These are phyloP conservation scores for Lactarius evosmus DNA, from an alignment of 768 basidiomycete genomes.

Conservation along the genomic window DNA sequence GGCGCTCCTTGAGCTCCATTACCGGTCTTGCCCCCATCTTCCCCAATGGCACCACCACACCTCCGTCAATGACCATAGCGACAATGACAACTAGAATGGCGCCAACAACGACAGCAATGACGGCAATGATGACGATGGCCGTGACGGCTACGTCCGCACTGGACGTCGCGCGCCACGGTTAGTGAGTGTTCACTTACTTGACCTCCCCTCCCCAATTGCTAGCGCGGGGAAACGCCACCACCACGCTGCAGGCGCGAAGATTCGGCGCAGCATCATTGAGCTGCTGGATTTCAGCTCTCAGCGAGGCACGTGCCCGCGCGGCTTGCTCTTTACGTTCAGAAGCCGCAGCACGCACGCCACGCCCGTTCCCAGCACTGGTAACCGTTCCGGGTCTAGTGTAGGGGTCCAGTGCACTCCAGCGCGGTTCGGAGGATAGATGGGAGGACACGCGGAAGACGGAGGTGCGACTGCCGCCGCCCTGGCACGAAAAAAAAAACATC, in stretches of 20 bases:
- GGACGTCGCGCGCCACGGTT: conserved; percentile 10
- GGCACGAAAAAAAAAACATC: no score
- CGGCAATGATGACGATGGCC: neutral
- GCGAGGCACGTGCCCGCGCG: conserved; percentile 10
- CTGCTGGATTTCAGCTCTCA: conserved; percentile 1
- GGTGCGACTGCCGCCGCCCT: no score
- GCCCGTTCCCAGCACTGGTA: no score
- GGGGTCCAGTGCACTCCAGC: neutral
- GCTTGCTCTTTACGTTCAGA: neutral
- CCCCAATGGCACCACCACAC: no score
- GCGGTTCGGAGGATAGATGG: neutral
- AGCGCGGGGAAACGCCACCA: neutral
- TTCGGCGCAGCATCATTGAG: conserved; percentile 16
- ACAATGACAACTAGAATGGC: neutral
- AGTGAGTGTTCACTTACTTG: conserved; percentile 21
- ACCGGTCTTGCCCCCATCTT: conserved; percentile 9
- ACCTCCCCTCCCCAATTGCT: neutral
- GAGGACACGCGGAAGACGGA: conserved; percentile 1
- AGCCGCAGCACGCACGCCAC: no score
- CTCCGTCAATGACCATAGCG: no score
- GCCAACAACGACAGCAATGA: neutral
- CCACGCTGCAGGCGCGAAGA: neutral
- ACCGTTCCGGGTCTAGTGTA: neutral
- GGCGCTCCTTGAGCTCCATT: conserved; percentile 1
- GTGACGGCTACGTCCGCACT: conserved; percentile 2